Conservation (phyloP, 345 rosid species). For the Aquilaria malaccensis region DNA sequence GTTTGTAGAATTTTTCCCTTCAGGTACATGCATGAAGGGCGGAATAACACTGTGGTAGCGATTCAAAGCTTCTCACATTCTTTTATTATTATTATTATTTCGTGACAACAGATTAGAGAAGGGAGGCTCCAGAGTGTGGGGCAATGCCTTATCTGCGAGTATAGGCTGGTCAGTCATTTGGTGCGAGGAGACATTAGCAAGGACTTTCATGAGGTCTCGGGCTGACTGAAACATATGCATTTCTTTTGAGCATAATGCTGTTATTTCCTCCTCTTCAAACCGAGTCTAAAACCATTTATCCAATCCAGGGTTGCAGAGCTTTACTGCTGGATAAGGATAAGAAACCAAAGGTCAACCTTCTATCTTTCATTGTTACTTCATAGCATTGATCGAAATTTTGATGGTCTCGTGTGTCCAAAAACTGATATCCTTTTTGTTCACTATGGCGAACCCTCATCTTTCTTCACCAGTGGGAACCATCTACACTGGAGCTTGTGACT, state of each 20-base stretch:
- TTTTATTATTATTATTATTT: conserved; percentile 16
- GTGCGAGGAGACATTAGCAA: conserved; percentile 74
- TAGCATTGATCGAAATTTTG: neutral
- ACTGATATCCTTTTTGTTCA: conserved; percentile 1
- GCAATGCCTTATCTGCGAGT: conserved; percentile 72
- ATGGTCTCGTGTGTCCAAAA: neutral
- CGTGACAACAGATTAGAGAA: conserved; percentile 64
- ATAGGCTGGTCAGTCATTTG: conserved; percentile 82
- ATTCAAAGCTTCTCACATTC: neutral
- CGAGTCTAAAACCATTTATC: neutral
- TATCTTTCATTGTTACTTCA: neutral
- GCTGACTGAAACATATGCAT: conserved; percentile 1
- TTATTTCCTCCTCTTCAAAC: neutral
- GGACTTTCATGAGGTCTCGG: conserved; percentile 76
- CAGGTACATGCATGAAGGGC: too few relatives aligned
- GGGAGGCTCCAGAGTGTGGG: conserved; percentile 85
- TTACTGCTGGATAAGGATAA: conserved; percentile 74
- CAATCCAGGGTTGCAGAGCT: conserved; percentile 90
- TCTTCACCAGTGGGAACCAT: conserved; percentile 67
- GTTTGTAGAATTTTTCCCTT: too few relatives aligned
- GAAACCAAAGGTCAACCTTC: conserved; percentile 62
- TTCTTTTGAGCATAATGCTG: neutral
- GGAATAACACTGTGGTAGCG: too few relatives aligned
- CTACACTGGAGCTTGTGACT: conserved; percentile 47
- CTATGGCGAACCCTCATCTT: neutral